Evolutionary conservation across 2,329 filamentous ascomycete genomes (phyloP).

Genomic region (Calonectria fujianensis): DNA sequence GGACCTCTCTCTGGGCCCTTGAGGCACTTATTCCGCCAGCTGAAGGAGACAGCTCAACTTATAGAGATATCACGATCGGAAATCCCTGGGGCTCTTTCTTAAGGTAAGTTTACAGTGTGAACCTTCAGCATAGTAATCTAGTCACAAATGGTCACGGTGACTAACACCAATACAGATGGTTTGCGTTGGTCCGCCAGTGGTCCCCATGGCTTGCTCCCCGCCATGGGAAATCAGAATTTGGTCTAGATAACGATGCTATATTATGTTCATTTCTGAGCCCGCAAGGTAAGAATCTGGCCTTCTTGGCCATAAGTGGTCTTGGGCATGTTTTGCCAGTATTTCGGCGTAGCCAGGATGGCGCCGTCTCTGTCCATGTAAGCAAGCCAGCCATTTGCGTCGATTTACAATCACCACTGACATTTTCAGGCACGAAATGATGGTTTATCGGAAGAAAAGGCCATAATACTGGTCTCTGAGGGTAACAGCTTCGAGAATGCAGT

Average conservation of each 20-base stretch:
- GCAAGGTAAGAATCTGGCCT: slow-evolving; percentile 83
- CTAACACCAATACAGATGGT: slow-evolving; percentile 75
- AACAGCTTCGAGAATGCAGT: slow-evolving; percentile 84
- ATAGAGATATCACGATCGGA: slow-evolving; percentile 76
- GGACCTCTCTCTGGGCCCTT: slow-evolving; percentile 83
- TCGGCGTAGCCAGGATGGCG: slow-evolving; percentile 77
- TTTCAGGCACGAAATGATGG: slow-evolving; percentile 80
- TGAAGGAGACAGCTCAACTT: slow-evolving; percentile 74
- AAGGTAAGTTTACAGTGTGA: slow-evolving; percentile 63
- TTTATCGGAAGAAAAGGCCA: slow-evolving; percentile 70
- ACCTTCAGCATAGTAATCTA: background rate
- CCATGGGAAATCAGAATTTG: slow-evolving; percentile 82
- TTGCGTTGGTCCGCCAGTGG: slow-evolving; percentile 87
- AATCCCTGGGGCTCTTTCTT: slow-evolving; percentile 74
- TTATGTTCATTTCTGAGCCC: slow-evolving; percentile 84
- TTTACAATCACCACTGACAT: slow-evolving; percentile 41
- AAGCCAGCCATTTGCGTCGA: background rate
- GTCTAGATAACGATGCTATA: slow-evolving; percentile 85
- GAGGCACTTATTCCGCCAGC: slow-evolving; percentile 74
- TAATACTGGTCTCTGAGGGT: slow-evolving; percentile 82
- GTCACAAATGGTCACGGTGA: slow-evolving; percentile 14
- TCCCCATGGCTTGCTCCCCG: slow-evolving; percentile 91
- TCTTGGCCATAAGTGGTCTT: slow-evolving; percentile 86
- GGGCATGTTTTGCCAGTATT: slow-evolving; percentile 83
- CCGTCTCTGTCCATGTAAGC: slow-evolving; percentile 80